Evolutionary conservation across 352 stramenopile species (phyloP).

Genomic region (Globisporangium megalacanthum): DNA sequence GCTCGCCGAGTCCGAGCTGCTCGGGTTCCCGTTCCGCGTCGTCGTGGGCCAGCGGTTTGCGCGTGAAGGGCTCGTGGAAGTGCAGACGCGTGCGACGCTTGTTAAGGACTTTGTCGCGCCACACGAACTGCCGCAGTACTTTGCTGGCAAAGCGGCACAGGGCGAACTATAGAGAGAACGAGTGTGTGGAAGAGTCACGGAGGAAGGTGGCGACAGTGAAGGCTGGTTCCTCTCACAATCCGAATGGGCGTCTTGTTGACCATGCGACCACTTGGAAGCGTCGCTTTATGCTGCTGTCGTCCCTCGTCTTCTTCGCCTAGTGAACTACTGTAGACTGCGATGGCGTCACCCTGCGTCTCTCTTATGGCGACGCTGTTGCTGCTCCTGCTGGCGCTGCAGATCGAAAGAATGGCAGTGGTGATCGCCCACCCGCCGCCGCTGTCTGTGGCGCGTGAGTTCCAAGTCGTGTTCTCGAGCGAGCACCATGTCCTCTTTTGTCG

Average conservation of each 20-base stretch:
- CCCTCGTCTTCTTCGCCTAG: too few species aligned
- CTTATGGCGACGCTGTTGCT: not conserved
- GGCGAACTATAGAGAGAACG: conserved; percentile 14
- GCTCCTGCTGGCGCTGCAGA: not conserved
- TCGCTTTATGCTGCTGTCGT: too few species aligned
- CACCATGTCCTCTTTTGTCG: conserved; percentile 23
- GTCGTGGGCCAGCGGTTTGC: conserved; percentile 79
- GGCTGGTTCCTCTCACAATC: not conserved
- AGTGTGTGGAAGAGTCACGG: not conserved
- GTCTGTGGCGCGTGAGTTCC: conserved; percentile 1
- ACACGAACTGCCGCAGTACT: conserved; percentile 33
- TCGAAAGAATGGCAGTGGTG: too few species aligned
- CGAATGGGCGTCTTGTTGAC: not conserved
- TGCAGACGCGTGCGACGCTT: conserved; percentile 64
- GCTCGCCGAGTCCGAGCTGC: conserved; percentile 80
- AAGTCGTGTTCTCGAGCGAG: conserved; percentile 14
- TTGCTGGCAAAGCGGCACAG: conserved; percentile 15
- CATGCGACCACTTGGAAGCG: too few species aligned
- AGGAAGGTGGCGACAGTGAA: not conserved
- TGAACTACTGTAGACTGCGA: too few species aligned
- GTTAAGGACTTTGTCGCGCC: conserved; percentile 52
- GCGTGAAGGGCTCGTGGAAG: conserved; percentile 71
- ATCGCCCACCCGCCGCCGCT: not conserved
- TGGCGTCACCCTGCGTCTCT: not conserved
- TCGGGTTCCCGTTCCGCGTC: conserved; percentile 81